Percentiles rank a stretch among this genome's conserved stretches.
Conservation (phyloP, 345 rosid genomes). For the Eucalyptus regnans region DNA sequence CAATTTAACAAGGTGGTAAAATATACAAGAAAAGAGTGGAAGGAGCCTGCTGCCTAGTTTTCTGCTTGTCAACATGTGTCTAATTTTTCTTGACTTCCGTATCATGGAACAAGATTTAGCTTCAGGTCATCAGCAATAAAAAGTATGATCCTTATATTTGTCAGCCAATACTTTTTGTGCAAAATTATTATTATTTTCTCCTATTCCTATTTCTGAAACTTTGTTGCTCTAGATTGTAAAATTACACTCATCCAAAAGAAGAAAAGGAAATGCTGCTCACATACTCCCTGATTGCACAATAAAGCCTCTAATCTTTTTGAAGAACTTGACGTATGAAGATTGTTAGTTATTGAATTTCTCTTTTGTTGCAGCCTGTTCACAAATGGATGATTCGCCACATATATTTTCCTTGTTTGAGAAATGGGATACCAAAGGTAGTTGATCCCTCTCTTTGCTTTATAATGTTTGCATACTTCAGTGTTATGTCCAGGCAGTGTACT, state of each 20-base stretch:
- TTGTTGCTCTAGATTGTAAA: background rate
- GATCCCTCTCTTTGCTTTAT: background rate
- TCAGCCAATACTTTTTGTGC: background rate
- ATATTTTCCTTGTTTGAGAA: constrained; percentile 82
- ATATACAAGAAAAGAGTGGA: background rate
- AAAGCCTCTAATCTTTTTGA: background rate
- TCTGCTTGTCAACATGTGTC: background rate
- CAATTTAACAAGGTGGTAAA: background rate
- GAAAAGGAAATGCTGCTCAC: background rate
- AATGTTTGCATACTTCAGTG: background rate
- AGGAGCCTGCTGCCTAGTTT: background rate
- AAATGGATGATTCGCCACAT: constrained; percentile 99
- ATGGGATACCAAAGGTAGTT: constrained; percentile 68
- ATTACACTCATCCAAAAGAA: background rate
- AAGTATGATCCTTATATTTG: background rate
- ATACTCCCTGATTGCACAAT: background rate
- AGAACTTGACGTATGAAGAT: background rate
- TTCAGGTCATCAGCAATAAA: background rate
- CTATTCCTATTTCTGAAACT: background rate
- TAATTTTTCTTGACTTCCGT: background rate
- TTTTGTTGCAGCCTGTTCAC: constrained; percentile 82
- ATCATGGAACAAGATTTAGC: background rate
- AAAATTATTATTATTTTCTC: background rate
- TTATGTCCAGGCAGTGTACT: background rate
- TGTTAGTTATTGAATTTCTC: background rate